A percentile compares a stretch with the other conserved stretches of the same genome.
phyloP scores from a whole-genome alignment of 139 green algal species.

The Tetraselmis chui region DNA sequence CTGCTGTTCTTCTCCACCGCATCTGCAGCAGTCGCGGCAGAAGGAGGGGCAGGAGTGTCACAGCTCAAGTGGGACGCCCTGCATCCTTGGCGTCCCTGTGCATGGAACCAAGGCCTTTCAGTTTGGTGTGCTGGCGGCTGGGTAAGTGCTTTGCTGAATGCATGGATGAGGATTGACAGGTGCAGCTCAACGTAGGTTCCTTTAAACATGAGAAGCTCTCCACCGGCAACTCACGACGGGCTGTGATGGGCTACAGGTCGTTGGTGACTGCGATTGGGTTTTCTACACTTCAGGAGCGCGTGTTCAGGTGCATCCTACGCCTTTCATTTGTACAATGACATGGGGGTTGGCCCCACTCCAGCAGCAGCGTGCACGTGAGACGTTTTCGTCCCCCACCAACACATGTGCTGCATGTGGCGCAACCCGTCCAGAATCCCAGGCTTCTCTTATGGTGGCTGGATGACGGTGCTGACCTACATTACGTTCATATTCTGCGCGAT shows the following conservation, averaged over 20 bases:
- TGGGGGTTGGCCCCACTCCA: too few relatives aligned
- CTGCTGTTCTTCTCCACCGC: too few relatives aligned
- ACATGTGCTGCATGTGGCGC: too few relatives aligned
- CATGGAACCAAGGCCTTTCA: neutral
- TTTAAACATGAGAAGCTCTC: neutral
- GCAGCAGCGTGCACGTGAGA: too few relatives aligned
- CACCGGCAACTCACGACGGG: neutral
- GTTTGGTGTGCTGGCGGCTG: conserved; percentile 5
- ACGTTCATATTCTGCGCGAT: conserved; percentile 39
- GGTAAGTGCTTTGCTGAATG: too few relatives aligned
- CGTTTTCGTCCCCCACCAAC: too few relatives aligned
- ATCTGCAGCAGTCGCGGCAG: neutral
- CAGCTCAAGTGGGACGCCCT: neutral
- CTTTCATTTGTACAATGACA: too few relatives aligned
- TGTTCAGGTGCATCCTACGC: conserved; percentile 47
- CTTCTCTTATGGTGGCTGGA: conserved; percentile 55
- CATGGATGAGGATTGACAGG: neutral
- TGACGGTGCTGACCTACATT: conserved; percentile 53
- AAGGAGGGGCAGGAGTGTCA: neutral
- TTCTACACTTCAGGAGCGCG: conserved; percentile 49
- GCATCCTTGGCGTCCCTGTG: neutral
- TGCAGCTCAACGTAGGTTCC: neutral
- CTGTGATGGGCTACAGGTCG: conserved; percentile 7
- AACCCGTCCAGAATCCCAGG: conserved; percentile 33
- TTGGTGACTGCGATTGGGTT: conserved; percentile 36